Conservation (phyloP, 306 rosid species). For the Boehmeria nivea region DNA sequence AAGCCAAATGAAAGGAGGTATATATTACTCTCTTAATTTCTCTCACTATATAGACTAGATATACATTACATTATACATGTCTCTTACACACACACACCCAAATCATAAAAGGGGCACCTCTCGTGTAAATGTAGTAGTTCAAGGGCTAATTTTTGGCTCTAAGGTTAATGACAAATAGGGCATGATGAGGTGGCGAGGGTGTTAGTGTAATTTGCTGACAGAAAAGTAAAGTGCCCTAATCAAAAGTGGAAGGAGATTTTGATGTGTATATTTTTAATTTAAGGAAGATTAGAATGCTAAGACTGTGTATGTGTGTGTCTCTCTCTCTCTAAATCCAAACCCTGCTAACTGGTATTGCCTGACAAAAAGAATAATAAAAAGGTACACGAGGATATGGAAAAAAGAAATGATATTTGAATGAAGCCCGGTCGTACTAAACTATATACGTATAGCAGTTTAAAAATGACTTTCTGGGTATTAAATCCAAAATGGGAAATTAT, state of each 20-base stretch:
- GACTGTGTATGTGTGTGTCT: not conserved
- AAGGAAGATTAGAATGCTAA: too few species aligned
- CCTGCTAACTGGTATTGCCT: conserved; percentile 20
- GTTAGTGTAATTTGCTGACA: conserved; percentile 7
- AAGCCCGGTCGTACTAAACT: conserved; percentile 7
- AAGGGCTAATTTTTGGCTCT: not conserved
- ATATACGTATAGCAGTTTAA: not conserved
- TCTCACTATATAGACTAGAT: conserved; percentile 9
- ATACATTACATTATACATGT: not conserved
- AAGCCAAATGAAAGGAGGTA: conserved; percentile 28
- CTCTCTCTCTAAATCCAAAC: conserved; percentile 11
- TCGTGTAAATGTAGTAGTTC: not conserved
- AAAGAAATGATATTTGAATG: conserved; percentile 8
- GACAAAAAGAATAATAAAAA: conserved; percentile 30
- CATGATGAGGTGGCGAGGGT: conserved; percentile 6
- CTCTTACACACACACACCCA: conserved; percentile 16
- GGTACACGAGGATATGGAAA: conserved; percentile 22
- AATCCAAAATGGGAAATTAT: conserved; percentile 10
- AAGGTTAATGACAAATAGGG: conserved; percentile 13
- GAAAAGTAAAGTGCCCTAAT: conserved; percentile 14
- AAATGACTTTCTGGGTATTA: not conserved
- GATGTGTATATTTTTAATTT: not conserved
- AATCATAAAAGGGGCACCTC: conserved; percentile 32
- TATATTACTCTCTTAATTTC: conserved; percentile 25
- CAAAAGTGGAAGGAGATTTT: not conserved